phyloP scores from a whole-genome alignment of 2,329 filamentous ascomycete species.

The Knufia petricola region DNA sequence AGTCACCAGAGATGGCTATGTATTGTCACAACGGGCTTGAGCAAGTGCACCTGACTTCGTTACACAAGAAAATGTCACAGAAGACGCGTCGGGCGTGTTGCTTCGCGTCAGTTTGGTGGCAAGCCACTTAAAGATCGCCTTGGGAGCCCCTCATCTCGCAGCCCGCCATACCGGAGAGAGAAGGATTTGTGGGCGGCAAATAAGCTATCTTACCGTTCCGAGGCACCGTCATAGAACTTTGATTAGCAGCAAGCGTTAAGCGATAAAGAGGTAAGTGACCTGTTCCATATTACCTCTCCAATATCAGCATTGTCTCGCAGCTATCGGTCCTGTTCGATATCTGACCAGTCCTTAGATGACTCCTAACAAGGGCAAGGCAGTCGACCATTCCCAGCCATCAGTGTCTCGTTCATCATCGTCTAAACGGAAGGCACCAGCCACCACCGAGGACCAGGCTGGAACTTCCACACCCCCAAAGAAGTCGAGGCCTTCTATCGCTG shows the following conservation, averaged over 20 bases:
- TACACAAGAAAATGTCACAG: too few relatives aligned
- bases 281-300: not conserved
- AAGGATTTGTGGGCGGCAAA: not conserved
- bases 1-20: too few relatives aligned
- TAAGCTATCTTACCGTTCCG: not conserved
- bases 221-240: not conserved
- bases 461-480: conserved; percentile 15
- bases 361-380: conserved; percentile 17
- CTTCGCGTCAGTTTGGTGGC: not conserved
- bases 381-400: conserved; percentile 11
- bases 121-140: not conserved
- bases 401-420: conserved; percentile 8
- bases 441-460: conserved; percentile 10
- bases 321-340: not conserved
- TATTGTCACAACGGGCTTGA: too few relatives aligned
- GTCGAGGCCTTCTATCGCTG: conserved; percentile 15
- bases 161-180: not conserved
- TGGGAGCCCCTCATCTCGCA: not conserved
- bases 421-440: conserved; percentile 4
- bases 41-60: too few relatives aligned
- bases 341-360: conserved; percentile 17
- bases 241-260: not conserved
- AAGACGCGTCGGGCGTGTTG: too few relatives aligned
- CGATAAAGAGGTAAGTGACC: not conserved
- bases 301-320: not conserved